These are phyloP conservation scores for Rhodotorula sp. DNA, from an alignment of 1,284 basidiomycete species.

Conservation along the genomic window DNA sequence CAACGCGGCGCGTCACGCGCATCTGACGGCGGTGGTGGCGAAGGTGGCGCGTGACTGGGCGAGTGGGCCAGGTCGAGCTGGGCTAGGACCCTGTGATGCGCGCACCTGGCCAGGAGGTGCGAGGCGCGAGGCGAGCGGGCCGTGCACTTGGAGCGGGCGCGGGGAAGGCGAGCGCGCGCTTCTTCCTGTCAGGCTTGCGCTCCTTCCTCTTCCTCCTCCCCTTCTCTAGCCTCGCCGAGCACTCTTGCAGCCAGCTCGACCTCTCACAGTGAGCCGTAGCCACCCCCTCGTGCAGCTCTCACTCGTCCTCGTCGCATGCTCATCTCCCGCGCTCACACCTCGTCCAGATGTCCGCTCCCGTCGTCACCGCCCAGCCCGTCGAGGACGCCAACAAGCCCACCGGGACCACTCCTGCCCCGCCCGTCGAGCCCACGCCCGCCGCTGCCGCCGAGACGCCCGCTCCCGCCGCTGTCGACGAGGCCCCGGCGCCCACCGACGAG, in stretches of 20 bases:
- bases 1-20: too few species aligned
- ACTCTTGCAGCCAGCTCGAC: background rate
- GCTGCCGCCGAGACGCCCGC: background rate
- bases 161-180: background rate
- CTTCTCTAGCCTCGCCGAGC: background rate
- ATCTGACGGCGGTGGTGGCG: too few species aligned
- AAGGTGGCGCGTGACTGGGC: too few species aligned
- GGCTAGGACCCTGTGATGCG: too few species aligned
- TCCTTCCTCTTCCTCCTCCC: background rate
- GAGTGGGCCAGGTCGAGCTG: too few species aligned
- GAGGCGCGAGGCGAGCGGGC: background rate
- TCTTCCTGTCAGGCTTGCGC: background rate
- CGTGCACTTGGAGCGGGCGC: background rate
- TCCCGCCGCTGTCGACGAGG: background rate
- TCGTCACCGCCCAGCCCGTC: slow-evolving; percentile 2
- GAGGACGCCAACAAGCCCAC: background rate
- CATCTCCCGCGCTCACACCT: background rate
- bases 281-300: background rate
- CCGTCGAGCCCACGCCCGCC: background rate
- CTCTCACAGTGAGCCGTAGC: background rate
- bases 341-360: slow-evolving; percentile 21
- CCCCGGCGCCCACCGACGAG: background rate
- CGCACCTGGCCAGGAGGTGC: background rate
- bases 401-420: background rate
- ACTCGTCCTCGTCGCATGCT: background rate